phyloP scores from a whole-genome alignment of 371 early-diverging fungal genomes.

The Syncephalastrum racemosum region DNA sequence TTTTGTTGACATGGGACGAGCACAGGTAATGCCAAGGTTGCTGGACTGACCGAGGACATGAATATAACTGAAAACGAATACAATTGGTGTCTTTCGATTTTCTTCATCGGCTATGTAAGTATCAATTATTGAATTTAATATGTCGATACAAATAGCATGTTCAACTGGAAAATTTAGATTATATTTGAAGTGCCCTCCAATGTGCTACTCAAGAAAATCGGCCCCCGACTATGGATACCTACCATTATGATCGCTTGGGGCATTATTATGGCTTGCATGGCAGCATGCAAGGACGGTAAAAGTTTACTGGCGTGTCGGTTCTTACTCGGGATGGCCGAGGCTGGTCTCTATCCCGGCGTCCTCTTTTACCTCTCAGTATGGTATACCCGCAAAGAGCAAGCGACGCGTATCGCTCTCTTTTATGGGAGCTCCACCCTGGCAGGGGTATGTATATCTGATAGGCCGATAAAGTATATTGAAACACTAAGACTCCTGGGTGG shows the following conservation, averaged over 20 bases:
- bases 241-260: constrained; percentile 52
- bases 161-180: constrained; percentile 26
- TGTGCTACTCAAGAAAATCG: constrained; percentile 60
- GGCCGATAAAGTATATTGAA: constrained; percentile 15
- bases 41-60: constrained; percentile 41
- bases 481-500: background rate
- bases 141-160: background rate
- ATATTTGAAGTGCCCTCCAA: constrained; percentile 72
- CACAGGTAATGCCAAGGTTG: constrained; percentile 44
- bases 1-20: no score
- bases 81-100: constrained; percentile 50
- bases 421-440: constrained; percentile 67
- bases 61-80: constrained; percentile 35
- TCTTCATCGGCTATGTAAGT: constrained; percentile 59
- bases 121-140: no score
- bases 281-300: constrained; percentile 35
- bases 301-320: constrained; percentile 62
- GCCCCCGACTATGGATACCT: constrained; percentile 71
- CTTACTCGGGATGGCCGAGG: constrained; percentile 72
- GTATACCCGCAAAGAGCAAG: constrained; percentile 63
- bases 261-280: constrained; percentile 47
- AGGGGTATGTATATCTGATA: constrained; percentile 50
- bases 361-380: constrained; percentile 54
- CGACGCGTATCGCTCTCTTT: constrained; percentile 72
- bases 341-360: constrained; percentile 57